Conservation (phyloP, 768 basidiomycete species). For the Suillus spraguei region DNA sequence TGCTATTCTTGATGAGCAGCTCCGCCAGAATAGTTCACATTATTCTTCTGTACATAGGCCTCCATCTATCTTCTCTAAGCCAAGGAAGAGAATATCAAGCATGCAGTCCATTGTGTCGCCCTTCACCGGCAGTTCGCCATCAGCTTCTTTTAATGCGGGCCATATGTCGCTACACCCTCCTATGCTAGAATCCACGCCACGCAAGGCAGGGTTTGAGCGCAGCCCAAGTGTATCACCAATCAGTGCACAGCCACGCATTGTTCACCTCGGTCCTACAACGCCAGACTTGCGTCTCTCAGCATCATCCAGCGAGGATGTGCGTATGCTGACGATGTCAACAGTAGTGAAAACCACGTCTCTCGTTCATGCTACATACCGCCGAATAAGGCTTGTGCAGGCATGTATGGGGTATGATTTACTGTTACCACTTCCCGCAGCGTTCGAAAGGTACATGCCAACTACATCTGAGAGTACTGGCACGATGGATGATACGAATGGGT, state of each 20-base stretch:
- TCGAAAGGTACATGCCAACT: slow-evolving; percentile 12
- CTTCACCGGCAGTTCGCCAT: slow-evolving; percentile 42
- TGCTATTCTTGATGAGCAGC: slow-evolving; percentile 51
- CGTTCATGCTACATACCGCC: slow-evolving; percentile 57
- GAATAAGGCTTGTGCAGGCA: slow-evolving; percentile 63
- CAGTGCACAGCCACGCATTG: slow-evolving; percentile 49
- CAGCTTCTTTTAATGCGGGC: not conserved
- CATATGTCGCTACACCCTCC: slow-evolving; percentile 22
- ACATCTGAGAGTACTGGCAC: not conserved
- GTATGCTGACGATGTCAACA: slow-evolving; percentile 34
- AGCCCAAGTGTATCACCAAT: slow-evolving; percentile 40
- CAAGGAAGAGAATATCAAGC: slow-evolving; percentile 47
- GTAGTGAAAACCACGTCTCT: slow-evolving; percentile 54
- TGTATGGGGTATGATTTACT: slow-evolving; percentile 64
- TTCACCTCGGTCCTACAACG: slow-evolving; percentile 60
- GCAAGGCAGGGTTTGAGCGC: slow-evolving; percentile 44
- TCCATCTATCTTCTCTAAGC: slow-evolving; percentile 58
- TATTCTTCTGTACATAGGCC: slow-evolving; percentile 44
- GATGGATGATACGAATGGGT: slow-evolving; percentile 16
- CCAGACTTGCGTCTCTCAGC: slow-evolving; percentile 17
- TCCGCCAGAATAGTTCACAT: slow-evolving; percentile 35
- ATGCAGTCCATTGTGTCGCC: slow-evolving; percentile 37
- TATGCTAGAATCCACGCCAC: slow-evolving; percentile 37
- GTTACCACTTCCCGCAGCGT: slow-evolving; percentile 46
- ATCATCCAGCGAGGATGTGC: slow-evolving; percentile 8